A percentile compares a stretch with the other conserved stretches of the same genome.
Conservation (phyloP, 108 stramenopile species). For the Schizochytrium sp. region DNA sequence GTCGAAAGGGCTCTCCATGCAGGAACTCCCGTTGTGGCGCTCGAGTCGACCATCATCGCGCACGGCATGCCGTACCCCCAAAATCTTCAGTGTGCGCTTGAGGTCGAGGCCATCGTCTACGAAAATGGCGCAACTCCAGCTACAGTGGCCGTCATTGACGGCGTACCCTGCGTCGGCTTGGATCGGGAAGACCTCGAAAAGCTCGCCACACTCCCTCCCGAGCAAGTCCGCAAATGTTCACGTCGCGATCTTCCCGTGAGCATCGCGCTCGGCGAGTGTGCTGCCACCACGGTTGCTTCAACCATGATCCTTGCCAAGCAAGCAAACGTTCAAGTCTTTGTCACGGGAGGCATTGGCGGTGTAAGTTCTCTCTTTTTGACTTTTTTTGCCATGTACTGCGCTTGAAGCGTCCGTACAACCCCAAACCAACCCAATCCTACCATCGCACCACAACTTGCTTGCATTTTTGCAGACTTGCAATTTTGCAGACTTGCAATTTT, state of each 20-base stretch:
- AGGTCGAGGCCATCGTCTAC: constrained; percentile 21
- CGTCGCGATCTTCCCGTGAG: constrained; percentile 72
- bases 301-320: constrained; percentile 79
- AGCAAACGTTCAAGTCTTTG: constrained; percentile 60
- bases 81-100: constrained; percentile 70
- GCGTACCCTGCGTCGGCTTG: constrained; percentile 69
- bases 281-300: constrained; percentile 85
- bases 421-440: too few relatives aligned
- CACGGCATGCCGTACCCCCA: constrained; percentile 98
- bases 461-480: too few relatives aligned
- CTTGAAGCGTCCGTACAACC: too few relatives aligned
- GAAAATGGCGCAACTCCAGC: constrained; percentile 74
- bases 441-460: too few relatives aligned
- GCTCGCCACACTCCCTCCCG: constrained; percentile 50
- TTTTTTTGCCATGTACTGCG: too few relatives aligned
- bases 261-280: constrained; percentile 38
- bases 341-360: constrained; percentile 73
- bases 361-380: not conserved
- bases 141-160: constrained; percentile 77
- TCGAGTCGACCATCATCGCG: constrained; percentile 94
- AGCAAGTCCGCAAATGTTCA: constrained; percentile 73
- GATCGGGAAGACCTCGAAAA: constrained; percentile 64
- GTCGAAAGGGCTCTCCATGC: constrained; percentile 21
- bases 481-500: too few relatives aligned
- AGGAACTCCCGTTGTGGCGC: constrained; percentile 58